Base-by-base conservation (phyloP, 2,329 filamentous ascomycete genomes). In the Orbilia brochopaga region DNA sequence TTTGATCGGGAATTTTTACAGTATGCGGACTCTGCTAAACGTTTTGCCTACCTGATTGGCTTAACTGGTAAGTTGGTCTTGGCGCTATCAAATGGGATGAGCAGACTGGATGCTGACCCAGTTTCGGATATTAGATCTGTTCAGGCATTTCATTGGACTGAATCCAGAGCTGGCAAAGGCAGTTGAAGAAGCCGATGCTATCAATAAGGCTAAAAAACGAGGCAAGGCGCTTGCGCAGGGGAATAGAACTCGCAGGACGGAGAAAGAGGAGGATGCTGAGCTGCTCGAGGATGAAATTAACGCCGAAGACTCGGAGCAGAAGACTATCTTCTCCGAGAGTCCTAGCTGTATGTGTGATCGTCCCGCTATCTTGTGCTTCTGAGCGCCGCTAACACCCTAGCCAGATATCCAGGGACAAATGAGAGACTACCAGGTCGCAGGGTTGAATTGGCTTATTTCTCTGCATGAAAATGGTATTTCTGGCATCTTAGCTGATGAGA, bases 391-490 rank as follows among this genome's bases (percentile, higher is more conserved):
- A 48, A 63, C 19, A 6, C 15, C 24, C 24, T 2, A 6, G 23
- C 32, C 44, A 69, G 64, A 50, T 51, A 69, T 69, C 37, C 46
- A 69, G 5, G 88, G 94, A 50, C 83, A 86, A 65, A 97, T 99
- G 91, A 88, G 94, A 78, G 94, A 99, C 80, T 99, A 99, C 80
- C 94, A 99, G 80, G 84, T 99, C 76, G 90, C 91, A 35, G 94
- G 94, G 75, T 83, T 99, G 75, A 99, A 99, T 80, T 99, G 94
- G 94, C 85, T 99, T 51, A 92, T 99, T 76, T 97, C 92, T 11
- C 85, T 99, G 4, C 94, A 99, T 77, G 94, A 99, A 80, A 99
- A 99, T 77, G 94, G 94, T 82, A 99, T 99, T 75, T 97, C 93
- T 19, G 94, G 94, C 76, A 99, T 99, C 74, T 83, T 99, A 55